Evolutionary conservation across 192 early-diverging fungal species (phyloP), one percentile per base, ranked within the genome.

Genomic region (Coemansia guatemalensis): DNA sequence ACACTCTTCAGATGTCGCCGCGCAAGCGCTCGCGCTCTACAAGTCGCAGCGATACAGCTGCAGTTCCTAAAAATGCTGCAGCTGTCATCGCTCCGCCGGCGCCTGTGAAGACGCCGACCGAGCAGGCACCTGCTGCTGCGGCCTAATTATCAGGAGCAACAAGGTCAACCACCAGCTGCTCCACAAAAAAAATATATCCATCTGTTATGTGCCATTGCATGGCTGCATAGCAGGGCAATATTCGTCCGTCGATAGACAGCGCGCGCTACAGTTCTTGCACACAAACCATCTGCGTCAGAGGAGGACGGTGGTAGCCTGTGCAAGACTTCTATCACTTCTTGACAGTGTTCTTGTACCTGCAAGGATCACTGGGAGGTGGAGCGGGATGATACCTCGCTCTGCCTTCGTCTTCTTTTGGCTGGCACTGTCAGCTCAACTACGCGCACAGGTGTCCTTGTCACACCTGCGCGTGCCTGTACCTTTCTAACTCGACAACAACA

Each of bases 21-120:
- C 71, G 77, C 48, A 80, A 80, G 68, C 77, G 77, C 66, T 73
- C 77, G 58, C 71, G 77, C 20, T 80, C 77, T 11, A 41, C 61
- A 24, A 64, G 60, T 17, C 65, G 52, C 26, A 61, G 48, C 52
- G 68, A 66, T 27, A 60, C 60, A 23, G 75, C 69, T 30, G 70
- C 65, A 4, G 71, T 73, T 48, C 71, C 75, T 20, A 26, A 17
- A 25, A 64, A 9, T 21, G 3, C 62, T 26, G 14, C 62, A 18
- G 32, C 35, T 30, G 27, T 20, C 9, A 11, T 8, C 6, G 35
- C 35, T 39, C 2, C 35, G 35, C 11, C 9, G 11, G 35, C 35
- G 35, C 11, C 35, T 39, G 35, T 12, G 4, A 39, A 39, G 26
- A n/a, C 27, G 24, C 17, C 56, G 44, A 18, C 56, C 21, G 58